Evolutionary conservation across 805 yeast species (phyloP).

Genomic region (Spathaspora boniae): DNA sequence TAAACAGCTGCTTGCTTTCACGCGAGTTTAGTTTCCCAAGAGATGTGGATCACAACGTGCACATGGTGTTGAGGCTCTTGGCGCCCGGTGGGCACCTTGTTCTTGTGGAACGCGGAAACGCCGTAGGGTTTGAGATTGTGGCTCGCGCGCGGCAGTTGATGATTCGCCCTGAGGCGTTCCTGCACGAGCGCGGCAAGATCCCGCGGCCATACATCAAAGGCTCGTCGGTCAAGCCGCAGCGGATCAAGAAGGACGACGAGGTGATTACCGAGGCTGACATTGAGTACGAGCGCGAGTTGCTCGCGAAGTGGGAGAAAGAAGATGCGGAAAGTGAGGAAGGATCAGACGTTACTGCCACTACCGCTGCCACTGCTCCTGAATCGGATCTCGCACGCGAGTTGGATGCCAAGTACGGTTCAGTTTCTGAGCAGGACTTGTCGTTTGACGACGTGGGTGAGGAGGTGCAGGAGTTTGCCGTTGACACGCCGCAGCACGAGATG

Average conservation of each 20-base stretch:
- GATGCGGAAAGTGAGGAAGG: conserved; percentile 17
- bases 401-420: conserved; percentile 39
- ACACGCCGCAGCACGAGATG: conserved; percentile 8
- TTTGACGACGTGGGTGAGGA: conserved; percentile 34
- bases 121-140: conserved; percentile 81
- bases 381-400: conserved; percentile 33
- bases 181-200: conserved; percentile 53
- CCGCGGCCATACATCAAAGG: conserved; percentile 68
- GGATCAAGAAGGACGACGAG: conserved; percentile 31
- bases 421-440: conserved; percentile 40
- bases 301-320: conserved; percentile 16
- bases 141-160: conserved; percentile 89
- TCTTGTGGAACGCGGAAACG: conserved; percentile 83
- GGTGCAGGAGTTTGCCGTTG: conserved; percentile 18
- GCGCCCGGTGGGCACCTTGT: conserved; percentile 79
- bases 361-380: too few species aligned
- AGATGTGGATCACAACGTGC: conserved; percentile 67
- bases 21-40: conserved; percentile 60
- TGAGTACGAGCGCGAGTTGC: conserved; percentile 27
- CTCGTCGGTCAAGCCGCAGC: conserved; percentile 40
- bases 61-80: conserved; percentile 55
- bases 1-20: conserved; percentile 71
- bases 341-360: too few species aligned
- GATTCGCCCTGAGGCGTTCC: conserved; percentile 76
- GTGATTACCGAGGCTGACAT: conserved; percentile 34